phyloP scores from a whole-genome alignment of 176 grass and related monocot species.

The Echinochloa phyllopogon region DNA sequence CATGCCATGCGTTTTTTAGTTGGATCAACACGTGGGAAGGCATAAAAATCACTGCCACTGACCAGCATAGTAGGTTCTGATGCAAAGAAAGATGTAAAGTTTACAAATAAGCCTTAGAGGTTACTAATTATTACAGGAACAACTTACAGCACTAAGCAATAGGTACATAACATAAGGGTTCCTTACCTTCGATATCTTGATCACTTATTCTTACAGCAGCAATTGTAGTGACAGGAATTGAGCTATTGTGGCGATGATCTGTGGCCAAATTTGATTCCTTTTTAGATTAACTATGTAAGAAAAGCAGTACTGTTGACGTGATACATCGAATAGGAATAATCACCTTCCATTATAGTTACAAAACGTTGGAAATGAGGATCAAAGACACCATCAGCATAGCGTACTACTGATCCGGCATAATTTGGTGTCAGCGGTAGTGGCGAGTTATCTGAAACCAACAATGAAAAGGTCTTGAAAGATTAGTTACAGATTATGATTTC shows the following conservation, averaged over 20 bases:
- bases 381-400: conserved; percentile 75
- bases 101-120: background rate
- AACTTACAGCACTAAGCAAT: background rate
- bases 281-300: background rate
- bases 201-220: conserved; percentile 49
- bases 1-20: conserved; percentile 68
- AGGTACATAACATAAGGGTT: conserved; percentile 22
- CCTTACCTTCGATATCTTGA: conserved; percentile 57
- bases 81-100: conserved; percentile 19
- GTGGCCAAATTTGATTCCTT: conserved; percentile 27
- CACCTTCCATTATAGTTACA: conserved; percentile 90
- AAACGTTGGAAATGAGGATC: conserved; percentile 81
- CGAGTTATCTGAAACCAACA: conserved; percentile 50
- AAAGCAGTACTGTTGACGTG: background rate
- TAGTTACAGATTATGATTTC: background rate
- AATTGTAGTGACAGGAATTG: conserved; percentile 64
- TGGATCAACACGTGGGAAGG: conserved; percentile 81
- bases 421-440: conserved; percentile 63
- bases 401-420: conserved; percentile 52
- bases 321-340: conserved; percentile 9
- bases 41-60: conserved; percentile 84
- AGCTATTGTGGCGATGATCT: conserved; percentile 68
- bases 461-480: background rate
- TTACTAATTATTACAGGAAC: background rate
- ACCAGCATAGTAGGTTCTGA: conserved; percentile 69